These are phyloP conservation scores for Thalassiosira livingstoniorum DNA, from an alignment of 352 stramenopile species.

Conservation along the genomic window DNA sequence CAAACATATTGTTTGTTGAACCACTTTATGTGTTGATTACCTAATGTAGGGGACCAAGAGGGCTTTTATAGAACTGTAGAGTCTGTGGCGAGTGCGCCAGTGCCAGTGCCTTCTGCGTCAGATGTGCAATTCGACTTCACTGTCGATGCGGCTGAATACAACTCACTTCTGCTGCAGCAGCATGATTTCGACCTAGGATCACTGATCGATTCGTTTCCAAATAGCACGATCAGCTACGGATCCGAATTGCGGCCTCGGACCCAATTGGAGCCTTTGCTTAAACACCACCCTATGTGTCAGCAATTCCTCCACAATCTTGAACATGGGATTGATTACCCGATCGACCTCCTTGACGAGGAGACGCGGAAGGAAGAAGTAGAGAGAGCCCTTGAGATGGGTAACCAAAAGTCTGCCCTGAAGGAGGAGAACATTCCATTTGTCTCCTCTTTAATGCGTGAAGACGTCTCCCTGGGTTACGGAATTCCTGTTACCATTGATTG, in stretches of 20 bases:
- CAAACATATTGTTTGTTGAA: not conserved
- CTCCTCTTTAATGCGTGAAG: not conserved
- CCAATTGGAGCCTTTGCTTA: not conserved
- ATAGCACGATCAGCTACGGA: not conserved
- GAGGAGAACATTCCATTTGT: not conserved
- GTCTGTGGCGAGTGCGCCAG: not conserved
- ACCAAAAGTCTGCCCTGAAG: not conserved
- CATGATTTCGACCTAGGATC: not conserved
- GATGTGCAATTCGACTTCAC: not conserved
- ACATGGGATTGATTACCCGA: not conserved
- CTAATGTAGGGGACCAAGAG: too few species aligned
- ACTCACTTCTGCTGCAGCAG: not conserved
- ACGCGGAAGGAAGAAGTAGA: not conserved
- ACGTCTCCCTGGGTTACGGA: slow-evolving; percentile 1
- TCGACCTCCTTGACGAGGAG: not conserved
- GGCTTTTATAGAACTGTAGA: not conserved
- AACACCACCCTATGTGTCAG: not conserved
- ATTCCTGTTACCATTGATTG: slow-evolving; percentile 8
- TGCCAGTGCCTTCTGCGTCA: not conserved
- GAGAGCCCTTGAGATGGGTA: not conserved
- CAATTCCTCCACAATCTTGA: not conserved
- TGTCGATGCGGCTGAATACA: not conserved
- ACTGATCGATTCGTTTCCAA: not conserved
- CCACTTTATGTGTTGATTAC: too few species aligned
- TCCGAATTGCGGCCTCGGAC: not conserved